Base-by-base conservation (phyloP, 2,329 filamentous ascomycete species). In the Diplodia corticola region DNA sequence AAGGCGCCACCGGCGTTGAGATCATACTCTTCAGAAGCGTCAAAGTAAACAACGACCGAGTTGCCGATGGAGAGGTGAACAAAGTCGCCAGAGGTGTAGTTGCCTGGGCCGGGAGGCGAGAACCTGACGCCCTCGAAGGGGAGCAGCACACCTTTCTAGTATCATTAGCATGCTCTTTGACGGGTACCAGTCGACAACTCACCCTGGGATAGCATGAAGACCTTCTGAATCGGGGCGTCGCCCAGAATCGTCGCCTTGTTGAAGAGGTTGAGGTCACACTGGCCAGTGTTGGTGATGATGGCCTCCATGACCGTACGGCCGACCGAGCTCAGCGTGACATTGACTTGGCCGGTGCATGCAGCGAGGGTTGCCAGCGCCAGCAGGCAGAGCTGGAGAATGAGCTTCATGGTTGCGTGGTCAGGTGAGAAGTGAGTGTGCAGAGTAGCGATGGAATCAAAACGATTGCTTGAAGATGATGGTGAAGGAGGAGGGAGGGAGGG, bases 11-110 rank as follows among this genome's bases (percentile, higher is more conserved):
- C 80, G 15, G 73, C 69, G 24, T 74, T 74, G 24, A 85, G 79
- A 69, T 86, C 82, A 73, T 88, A 85, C 1, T 83, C 80, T 71
- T 85, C 79, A 30, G 84, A 85, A 33, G 85, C 79, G 69, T 88
- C 83, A 66, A 87, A 85, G 44, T 79, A 80, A 35, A 83, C 76
- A 69, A 83, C 80, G 68, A 87, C 78, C 12, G 83, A 82, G 73
- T 85, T 74, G 37, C 78, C 78, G 53, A 76, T 73, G 33, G 54
- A 75, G 65, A 88, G 81, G 28, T 77, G 76, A 69, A 83, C 74
- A 74, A 88, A 88, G 61, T 82, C 79, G 4, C 81, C 79, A 28
- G 81, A 79, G 22, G 71, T 76, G 28, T 87, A 78, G 46, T 77
- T 75, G 12, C 57, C 57, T 13, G 17, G 26, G 10, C 80, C 82